Evolutionary conservation across 2,329 filamentous ascomycete species (phyloP).

Genomic region (Cercospora berteroae): DNA sequence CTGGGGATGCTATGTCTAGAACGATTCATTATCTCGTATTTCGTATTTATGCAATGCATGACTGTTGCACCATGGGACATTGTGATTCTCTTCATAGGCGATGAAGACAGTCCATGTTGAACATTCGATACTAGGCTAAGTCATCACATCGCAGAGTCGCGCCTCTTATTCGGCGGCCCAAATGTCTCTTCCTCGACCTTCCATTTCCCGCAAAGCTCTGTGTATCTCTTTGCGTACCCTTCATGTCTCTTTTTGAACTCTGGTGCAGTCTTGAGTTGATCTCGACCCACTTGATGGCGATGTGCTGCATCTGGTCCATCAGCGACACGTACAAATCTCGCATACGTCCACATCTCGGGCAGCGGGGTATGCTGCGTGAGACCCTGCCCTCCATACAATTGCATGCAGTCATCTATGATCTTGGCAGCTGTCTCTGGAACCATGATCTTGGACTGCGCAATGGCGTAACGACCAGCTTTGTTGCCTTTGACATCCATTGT

Average conservation of each 20-base stretch:
- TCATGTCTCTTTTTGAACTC: conserved; percentile 59
- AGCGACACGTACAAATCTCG: conserved; percentile 32
- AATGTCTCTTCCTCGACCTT: conserved; percentile 63
- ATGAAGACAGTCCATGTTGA: too few relatives aligned
- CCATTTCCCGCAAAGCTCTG: conserved; percentile 49
- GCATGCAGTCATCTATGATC: conserved; percentile 90
- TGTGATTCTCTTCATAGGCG: background rate
- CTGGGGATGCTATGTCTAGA: background rate
- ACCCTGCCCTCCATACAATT: conserved; percentile 84
- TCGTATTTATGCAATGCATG: background rate
- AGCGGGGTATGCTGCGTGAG: conserved; percentile 91
- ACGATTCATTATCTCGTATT: background rate
- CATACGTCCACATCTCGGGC: conserved; percentile 52
- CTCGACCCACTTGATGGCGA: conserved; percentile 72
- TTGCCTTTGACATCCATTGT: conserved; percentile 85
- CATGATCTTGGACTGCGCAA: conserved; percentile 88
- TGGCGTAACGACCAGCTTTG: conserved; percentile 84
- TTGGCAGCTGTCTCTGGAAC: conserved; percentile 75
- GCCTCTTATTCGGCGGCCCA: conserved; percentile 39
- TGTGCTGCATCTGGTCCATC: conserved; percentile 97
- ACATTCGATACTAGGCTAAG: background rate
- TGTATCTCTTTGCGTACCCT: conserved; percentile 54
- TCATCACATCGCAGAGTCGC: background rate
- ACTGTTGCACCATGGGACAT: background rate
- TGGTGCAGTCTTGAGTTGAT: conserved; percentile 69